phyloP scores from a whole-genome alignment of 768 basidiomycete species.

The Lactifluus subvellereus region DNA sequence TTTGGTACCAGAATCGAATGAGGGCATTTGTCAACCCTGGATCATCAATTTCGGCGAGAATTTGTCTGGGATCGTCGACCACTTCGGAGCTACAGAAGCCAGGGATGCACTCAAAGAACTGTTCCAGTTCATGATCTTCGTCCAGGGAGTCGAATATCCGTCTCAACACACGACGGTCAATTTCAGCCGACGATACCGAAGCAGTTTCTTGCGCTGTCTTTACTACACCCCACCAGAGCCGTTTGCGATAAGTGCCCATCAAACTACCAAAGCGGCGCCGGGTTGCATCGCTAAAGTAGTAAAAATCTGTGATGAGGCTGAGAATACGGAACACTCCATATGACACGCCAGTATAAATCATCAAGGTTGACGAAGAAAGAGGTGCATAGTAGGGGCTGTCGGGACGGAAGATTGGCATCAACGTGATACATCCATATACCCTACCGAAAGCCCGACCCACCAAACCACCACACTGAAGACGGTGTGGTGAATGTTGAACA shows the following conservation, averaged over 20 bases:
- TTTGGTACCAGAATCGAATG: background rate
- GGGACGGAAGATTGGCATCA: background rate
- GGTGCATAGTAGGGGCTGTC: too few relatives aligned
- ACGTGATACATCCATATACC: background rate
- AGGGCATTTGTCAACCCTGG: background rate
- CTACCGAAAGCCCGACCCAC: background rate
- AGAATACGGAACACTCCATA: background rate
- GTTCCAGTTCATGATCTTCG: constrained; percentile 1
- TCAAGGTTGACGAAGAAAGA: background rate
- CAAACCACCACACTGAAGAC: background rate
- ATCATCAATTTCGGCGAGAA: background rate
- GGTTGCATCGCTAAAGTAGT: background rate
- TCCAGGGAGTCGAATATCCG: background rate
- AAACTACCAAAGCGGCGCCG: background rate
- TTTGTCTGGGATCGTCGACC: background rate
- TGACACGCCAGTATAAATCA: background rate
- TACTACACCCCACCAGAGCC: background rate
- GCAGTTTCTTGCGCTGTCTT: background rate
- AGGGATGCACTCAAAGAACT: background rate
- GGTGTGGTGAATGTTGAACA: background rate
- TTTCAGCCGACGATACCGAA: background rate
- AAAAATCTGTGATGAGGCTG: background rate
- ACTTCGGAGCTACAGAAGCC: background rate
- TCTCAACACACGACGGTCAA: background rate
- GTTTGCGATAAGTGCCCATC: background rate